phyloP scores from a whole-genome alignment of 148 eudicot genomes.

The Persicaria maculosa region DNA sequence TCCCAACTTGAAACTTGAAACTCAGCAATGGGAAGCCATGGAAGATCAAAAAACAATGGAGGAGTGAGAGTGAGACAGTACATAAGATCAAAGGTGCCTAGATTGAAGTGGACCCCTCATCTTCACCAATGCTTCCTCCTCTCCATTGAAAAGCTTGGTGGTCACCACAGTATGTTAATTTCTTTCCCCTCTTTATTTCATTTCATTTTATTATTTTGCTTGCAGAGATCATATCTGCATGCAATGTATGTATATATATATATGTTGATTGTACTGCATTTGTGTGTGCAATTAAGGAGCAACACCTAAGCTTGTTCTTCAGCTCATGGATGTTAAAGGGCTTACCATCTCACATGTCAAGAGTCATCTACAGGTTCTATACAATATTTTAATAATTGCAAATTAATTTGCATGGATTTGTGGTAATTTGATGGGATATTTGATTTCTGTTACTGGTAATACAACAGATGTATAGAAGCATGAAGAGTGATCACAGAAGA shows the following conservation, averaged over 20 bases:
- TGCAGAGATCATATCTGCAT: too few species aligned
- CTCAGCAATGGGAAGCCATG: constrained; percentile 35
- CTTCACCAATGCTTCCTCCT: constrained; percentile 78
- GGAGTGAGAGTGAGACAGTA: constrained; percentile 59
- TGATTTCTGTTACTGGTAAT: neutral
- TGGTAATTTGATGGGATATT: neutral
- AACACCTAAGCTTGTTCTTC: constrained; percentile 87
- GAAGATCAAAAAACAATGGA: constrained; percentile 25
- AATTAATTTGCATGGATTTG: too few species aligned
- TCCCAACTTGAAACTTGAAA: neutral
- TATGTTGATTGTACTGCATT: neutral
- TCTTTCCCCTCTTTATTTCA: neutral
- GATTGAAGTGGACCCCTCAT: constrained; percentile 92
- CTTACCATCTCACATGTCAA: constrained; percentile 95
- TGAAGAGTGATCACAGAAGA: constrained; percentile 46
- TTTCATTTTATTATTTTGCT: too few species aligned
- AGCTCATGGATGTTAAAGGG: constrained; percentile 87
- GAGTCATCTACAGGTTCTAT: constrained; percentile 81
- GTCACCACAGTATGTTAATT: constrained; percentile 52
- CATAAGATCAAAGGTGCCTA: constrained; percentile 83
- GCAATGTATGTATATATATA: too few species aligned
- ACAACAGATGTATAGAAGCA: constrained; percentile 83
- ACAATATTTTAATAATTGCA: too few species aligned
- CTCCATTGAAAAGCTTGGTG: constrained; percentile 82
- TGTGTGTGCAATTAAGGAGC: constrained; percentile 41